Base-by-base conservation (phyloP, 2,329 filamentous ascomycete genomes). In the Trichoderma oligosporum region DNA sequence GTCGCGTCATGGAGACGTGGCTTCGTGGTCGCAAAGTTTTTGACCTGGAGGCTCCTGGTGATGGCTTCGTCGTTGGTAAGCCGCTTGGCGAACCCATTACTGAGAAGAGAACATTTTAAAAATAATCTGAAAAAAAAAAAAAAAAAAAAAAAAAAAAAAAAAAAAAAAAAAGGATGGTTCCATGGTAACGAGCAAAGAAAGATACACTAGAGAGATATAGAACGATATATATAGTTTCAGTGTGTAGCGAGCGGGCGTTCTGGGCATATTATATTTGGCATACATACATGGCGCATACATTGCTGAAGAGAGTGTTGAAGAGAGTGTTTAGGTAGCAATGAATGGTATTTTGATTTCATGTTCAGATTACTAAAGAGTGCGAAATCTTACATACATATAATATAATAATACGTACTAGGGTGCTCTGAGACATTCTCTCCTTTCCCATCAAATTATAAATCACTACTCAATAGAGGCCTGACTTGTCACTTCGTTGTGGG, bases 1-100 rank as follows among this genome's bases (percentile, higher is more conserved):
- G 92, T 1, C 82, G 91, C 59, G 91, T 96, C 9, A 78, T 76
- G 58, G 89, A 95, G 79, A 96, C 92, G 7, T 96, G 90, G 88
- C 68, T 97, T 61, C 80, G 91, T 6, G 92, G 92, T 0, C 76
- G 76, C 62, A 85, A 82, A 69, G 80, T 96, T n/a, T 95, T 88
- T 70, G 80, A 82, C 61, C 77, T 88, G 29, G 84, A 82, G n/a
- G 81, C 76, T 0, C 64, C 56, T 4, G 73, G 79, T 31, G 71
- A 66, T 4, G 81, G 82, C 2, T 82, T 86, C 59, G 74, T 82
- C 0, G 69, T 68, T 2, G 75, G 70, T 2, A 65, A 62, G 65
- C 81, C 82, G 1, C 64, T 76, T 2, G 83, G 82, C 4, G 69
- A 77, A 69, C 70, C 78, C 1, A 88, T 91, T 62, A 74, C 76